Evolutionary conservation across 352 stramenopile genomes (phyloP), one percentile per base, ranked within the genome.

Genomic region (Pythium myriotylum): DNA sequence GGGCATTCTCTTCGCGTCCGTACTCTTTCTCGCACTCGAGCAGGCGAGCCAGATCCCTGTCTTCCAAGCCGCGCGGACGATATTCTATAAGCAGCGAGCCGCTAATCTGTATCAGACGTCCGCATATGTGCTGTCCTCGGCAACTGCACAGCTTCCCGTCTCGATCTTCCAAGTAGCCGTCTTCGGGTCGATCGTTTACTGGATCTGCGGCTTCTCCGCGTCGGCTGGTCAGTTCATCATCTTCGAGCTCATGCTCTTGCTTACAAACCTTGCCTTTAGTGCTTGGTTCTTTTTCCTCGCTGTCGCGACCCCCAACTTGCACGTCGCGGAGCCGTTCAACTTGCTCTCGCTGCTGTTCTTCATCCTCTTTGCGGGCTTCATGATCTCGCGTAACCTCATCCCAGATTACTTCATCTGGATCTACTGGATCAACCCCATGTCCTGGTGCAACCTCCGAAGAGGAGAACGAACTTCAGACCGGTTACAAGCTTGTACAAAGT

Each of bases 121-220:
- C 13, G 70, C 75, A 17, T 92, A 85, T 53, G 67, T 85, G 32
- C 41, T 88, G 24, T 77, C 57, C 13, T 52, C 37, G 17, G 24
- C 46, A 3, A 56, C 54, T 17, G 53, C 27, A 12, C 43, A 59
- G 27, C 48, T 68, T 33, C 51, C 73, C 54, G 58, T 74, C 51
- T 26, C 48, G 70, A 3, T 68, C 22, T 53, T 80, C 29, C 79
- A 89, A 71, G 68, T 70, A 7, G 53, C 85, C 9, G 48, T 81
- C 20, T 88, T 91, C 68, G 82, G 77, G 22, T 76, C 67, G 6
- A 59, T 92, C 52, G 52, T 88, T 6, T 92, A 92, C 59, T 92
- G 72, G 62, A 75, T 89, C 59, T 73, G 83, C 51, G 82, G 82
- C 16, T 72, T 92, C 26, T 8, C 33, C 8, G 8, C 33, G 14